Base-by-base conservation (phyloP, 768 basidiomycete genomes). In the Gloeostereum incarnatum region DNA sequence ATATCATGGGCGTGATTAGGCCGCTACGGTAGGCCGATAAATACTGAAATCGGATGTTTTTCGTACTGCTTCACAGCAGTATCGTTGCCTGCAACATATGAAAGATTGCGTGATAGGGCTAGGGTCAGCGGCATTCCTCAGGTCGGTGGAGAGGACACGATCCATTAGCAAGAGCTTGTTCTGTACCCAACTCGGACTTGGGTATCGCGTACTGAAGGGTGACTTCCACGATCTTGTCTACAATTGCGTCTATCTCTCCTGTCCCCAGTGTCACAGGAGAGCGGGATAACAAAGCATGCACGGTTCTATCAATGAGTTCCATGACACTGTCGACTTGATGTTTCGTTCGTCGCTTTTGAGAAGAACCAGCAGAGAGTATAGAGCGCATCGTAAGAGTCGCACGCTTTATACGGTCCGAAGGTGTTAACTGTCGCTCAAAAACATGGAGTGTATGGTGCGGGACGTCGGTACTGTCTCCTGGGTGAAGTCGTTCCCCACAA, bases 401-500 rank as follows among this genome's bases (percentile, higher is more conserved):
- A 30, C 66, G 75, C n/a, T 63, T 65, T 45, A 89, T 80, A 24
- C 86, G 78, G 52, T 84, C 78, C 21, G 65, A 57, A 23, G 68
- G 54, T 0, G 73, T 69, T 17, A 80, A 58, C 17, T 63, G 58
- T 24, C 71, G 64, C 33, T 83, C 77, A 49, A 88, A 90, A 90
- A 86, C 17, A 82, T 49, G 0, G 61, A 64, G 50, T 78, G 81
- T 6, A 74, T 60, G 42, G 65, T 69, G 30, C 66, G 69, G 16
- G 65, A 64, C 27, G 62, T 61, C 5, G 68, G 60, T 32, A 73
- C 68, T 9, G 60, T 54, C 43, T 66, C 13, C 19, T 27, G 4
- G 38, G 47, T 72, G 50, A 75, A 90, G 54, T 90, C 88, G 49
- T 89, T 89, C 35, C 88, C 88, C 3, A 87, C 72, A 13, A 90